These are phyloP conservation scores for Beauveria sp. DNA, from an alignment of 2,329 filamentous ascomycete species.

Conservation along the genomic window DNA sequence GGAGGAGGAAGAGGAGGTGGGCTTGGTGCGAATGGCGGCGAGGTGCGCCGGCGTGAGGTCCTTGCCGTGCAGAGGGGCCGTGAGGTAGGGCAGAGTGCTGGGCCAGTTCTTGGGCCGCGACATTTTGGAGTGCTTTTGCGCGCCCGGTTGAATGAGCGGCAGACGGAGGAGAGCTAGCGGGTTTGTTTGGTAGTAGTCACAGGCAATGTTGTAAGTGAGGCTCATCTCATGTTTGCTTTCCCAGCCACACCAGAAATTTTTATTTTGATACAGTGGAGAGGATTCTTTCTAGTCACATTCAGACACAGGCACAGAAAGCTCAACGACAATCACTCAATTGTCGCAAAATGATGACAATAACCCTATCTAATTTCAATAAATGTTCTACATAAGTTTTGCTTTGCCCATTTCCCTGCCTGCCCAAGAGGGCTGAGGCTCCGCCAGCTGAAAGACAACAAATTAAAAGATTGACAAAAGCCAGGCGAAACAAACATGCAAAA, in stretches of 20 bases:
- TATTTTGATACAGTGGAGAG: not conserved
- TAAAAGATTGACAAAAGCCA: not conserved
- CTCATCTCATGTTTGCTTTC: not conserved
- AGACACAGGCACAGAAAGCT: not conserved
- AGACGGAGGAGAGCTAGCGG: no score
- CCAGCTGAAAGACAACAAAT: not conserved
- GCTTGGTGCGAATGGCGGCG: conserved; percentile 27
- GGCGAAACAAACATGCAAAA: not conserved
- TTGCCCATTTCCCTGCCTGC: not conserved
- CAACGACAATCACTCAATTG: not conserved
- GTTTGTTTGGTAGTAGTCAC: no score
- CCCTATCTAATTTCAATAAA: conserved; percentile 10
- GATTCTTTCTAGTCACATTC: not conserved
- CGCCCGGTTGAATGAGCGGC: not conserved
- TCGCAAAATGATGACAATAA: not conserved
- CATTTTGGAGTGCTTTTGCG: conserved; percentile 17
- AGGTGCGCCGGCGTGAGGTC: conserved; percentile 36
- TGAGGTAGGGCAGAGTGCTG: conserved; percentile 42
- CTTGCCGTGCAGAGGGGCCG: conserved; percentile 39
- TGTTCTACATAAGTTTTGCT: conserved; percentile 9
- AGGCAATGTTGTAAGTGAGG: not conserved
- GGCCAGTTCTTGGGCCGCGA: conserved; percentile 53
- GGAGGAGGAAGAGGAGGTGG: conserved; percentile 8
- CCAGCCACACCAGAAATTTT: not conserved
- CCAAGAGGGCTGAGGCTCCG: not conserved